These are phyloP conservation scores for Ophiostoma ulmi DNA, from an alignment of 2,329 filamentous ascomycete genomes.

Conservation along the genomic window DNA sequence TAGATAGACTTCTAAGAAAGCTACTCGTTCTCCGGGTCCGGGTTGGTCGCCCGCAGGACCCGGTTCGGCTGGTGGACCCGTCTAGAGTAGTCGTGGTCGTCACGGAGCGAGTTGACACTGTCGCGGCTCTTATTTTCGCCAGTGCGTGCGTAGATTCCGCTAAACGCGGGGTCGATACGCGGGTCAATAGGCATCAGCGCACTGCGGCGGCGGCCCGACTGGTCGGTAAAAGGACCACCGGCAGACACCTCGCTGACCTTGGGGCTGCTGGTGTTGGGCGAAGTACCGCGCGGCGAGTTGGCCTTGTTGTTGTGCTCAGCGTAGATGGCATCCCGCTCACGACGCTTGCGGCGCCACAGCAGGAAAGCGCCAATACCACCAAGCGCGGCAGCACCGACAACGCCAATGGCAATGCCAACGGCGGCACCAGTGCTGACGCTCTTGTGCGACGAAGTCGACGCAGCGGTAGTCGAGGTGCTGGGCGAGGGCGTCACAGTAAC, in stretches of 20 bases:
- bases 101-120: conserved; percentile 58
- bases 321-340: conserved; percentile 41
- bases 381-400: conserved; percentile 33
- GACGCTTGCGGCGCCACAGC: conserved; percentile 36
- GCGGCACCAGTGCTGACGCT: conserved; percentile 45
- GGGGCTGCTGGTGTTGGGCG: conserved; percentile 44
- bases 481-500: conserved; percentile 47
- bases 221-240: conserved; percentile 28
- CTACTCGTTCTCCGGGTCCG: conserved; percentile 43
- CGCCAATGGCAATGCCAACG: conserved; percentile 50
- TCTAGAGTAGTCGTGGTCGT: conserved; percentile 62
- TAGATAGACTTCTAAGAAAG: neutral
- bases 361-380: conserved; percentile 40
- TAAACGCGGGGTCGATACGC: conserved; percentile 57
- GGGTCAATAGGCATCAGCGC: conserved; percentile 57
- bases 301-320: conserved; percentile 32
- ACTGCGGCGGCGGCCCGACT: conserved; percentile 43
- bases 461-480: conserved; percentile 6
- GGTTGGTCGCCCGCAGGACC: conserved; percentile 59
- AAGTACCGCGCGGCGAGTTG: conserved; percentile 47
- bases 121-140: conserved; percentile 53
- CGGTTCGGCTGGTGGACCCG: conserved; percentile 49
- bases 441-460: conserved; percentile 25
- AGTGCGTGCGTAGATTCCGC: conserved; percentile 50
- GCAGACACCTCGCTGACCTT: conserved; percentile 38